Evolutionary conservation across 2,329 filamentous ascomycete species (phyloP), one percentile per base, ranked within the genome.

Genomic region (Calonectria ilicicola): DNA sequence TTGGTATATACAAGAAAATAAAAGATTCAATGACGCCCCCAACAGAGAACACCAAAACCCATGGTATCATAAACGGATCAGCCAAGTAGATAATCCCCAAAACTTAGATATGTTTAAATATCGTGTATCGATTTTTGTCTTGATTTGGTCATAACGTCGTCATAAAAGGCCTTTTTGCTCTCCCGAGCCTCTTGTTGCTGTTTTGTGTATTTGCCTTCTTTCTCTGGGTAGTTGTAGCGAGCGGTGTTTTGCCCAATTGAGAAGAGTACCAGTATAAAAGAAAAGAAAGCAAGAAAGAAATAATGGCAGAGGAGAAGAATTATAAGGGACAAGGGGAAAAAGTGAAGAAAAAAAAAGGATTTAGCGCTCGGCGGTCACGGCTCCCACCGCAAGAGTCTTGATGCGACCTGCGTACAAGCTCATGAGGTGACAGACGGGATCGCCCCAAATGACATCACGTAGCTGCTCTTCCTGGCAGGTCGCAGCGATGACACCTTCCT

Each of bases 391-490:
- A 68, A 98, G 83, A 5, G 87, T 85, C 81, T 97, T 93, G 53
- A 97, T 90, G 66, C 95, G 85, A 23, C 88, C 89, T 17, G 91
- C 90, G 83, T 98, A 98, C 23, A 97, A 80, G 72, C 87, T 90
- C 95, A 98, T 97, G 77, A 92, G 87, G 84, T 97, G 95, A 81
- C 92, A 93, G 51, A 95, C 86, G 0, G 94, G 93, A 81, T 98
- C 95, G 0, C 95, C 95, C 89, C 95, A 98, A 5, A 98, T 87
- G 0, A 95, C 89, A 2, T 87, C 88, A 27, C 93, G 86, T 64
- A 98, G 83, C 80, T 94, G 87, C 51, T 92, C 90, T 75, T 97
- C 93, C 0, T 86, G 89, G 10, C 93, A 89, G 12, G 92, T 88
- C 73, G 92, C 92, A 2, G 94, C 94, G 58, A 94, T 89, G 0